phyloP scores from a whole-genome alignment of 495 filamentous ascomycete species.

The Penicillium canariense region DNA sequence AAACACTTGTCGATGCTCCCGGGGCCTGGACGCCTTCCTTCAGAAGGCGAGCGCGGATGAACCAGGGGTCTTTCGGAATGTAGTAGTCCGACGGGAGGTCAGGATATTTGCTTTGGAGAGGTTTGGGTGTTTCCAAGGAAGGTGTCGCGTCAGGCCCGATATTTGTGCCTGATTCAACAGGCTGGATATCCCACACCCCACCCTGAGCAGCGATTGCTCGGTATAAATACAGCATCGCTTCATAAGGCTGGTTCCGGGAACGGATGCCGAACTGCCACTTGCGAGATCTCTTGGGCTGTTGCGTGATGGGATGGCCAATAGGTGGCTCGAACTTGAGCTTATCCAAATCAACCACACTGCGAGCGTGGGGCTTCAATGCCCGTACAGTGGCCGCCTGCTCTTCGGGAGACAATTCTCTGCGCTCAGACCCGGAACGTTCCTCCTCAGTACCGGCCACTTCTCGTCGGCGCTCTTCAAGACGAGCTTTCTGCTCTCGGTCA shows the following conservation, averaged over 20 bases:
- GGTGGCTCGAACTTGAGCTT: slow-evolving; percentile 62
- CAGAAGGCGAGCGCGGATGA: slow-evolving; percentile 83
- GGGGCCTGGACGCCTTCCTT: slow-evolving; percentile 66
- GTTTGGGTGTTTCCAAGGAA: slow-evolving; percentile 30
- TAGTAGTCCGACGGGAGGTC: slow-evolving; percentile 59
- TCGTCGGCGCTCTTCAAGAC: slow-evolving; percentile 30
- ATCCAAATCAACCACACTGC: slow-evolving; percentile 55
- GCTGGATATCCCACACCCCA: slow-evolving; percentile 71
- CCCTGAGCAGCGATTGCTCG: slow-evolving; percentile 83
- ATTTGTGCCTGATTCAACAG: slow-evolving; percentile 38
- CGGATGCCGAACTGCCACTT: slow-evolving; percentile 98
- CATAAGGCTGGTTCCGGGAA: slow-evolving; percentile 86
- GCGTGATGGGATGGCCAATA: slow-evolving; percentile 59
- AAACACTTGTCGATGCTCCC: slow-evolving; percentile 49
- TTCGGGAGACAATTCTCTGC: slow-evolving; percentile 56
- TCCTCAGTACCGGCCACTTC: slow-evolving; percentile 40
- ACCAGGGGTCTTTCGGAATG: slow-evolving; percentile 91
- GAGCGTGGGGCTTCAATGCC: slow-evolving; percentile 76
- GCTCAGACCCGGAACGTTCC: slow-evolving; percentile 42
- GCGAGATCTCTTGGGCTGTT: slow-evolving; percentile 64
- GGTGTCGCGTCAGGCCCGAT: slow-evolving; percentile 24
- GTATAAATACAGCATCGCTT: slow-evolving; percentile 92
- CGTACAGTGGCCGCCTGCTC: slow-evolving; percentile 74
- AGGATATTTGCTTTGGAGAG: slow-evolving; percentile 48
- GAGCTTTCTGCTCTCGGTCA: slow-evolving; percentile 40